Conservation (phyloP, 306 rosid species). For the Quercus engelmannii region DNA sequence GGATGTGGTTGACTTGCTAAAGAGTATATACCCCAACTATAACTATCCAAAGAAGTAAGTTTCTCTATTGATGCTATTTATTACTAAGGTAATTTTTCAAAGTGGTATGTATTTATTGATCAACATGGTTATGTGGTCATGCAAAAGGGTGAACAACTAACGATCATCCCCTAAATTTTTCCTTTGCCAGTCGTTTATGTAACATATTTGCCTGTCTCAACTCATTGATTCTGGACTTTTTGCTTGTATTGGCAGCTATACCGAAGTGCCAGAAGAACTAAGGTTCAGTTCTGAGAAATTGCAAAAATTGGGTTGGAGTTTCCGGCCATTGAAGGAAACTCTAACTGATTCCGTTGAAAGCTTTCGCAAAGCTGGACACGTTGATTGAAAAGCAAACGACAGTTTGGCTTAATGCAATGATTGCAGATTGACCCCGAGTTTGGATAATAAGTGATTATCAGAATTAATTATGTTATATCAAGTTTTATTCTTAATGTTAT, state of each 20-base stretch:
- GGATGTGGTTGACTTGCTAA: constrained; percentile 56
- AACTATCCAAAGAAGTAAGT: constrained; percentile 62
- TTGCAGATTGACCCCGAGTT: no score
- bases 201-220: not conserved
- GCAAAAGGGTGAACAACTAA: not conserved
- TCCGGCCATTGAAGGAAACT: constrained; percentile 54
- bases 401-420: not conserved
- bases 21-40: constrained; percentile 46
- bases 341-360: constrained; percentile 54
- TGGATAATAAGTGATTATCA: no score
- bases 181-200: not conserved
- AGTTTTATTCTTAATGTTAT: no score
- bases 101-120: not conserved
- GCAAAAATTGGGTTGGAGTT: constrained; percentile 56
- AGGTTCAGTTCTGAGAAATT: constrained; percentile 48
- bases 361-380: constrained; percentile 28
- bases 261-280: constrained; percentile 21
- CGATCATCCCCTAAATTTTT: not conserved
- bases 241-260: constrained; percentile 28
- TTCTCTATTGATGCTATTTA: not conserved
- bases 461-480: no score
- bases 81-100: not conserved
- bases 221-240: not conserved
- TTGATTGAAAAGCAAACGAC: constrained; percentile 4
- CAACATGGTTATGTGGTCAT: not conserved